Evolutionary conservation across 2,329 filamentous ascomycete genomes (phyloP).

Genomic region (Cercospora sojina): DNA sequence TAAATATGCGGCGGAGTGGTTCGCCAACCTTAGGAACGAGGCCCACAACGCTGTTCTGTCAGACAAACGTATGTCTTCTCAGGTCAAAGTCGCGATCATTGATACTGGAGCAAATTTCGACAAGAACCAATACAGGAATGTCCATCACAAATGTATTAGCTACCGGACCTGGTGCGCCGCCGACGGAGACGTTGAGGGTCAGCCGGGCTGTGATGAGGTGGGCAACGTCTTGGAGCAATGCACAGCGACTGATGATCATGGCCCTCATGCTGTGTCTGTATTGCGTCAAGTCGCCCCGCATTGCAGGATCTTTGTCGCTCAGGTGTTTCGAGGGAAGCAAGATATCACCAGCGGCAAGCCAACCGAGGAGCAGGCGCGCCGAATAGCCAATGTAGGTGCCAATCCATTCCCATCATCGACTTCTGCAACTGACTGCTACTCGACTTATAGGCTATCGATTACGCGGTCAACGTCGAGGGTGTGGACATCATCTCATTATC

Average conservation of each 20-base stretch:
- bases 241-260: neutral
- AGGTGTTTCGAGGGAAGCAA: neutral
- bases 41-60: neutral
- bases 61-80: neutral
- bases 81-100: neutral
- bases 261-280: neutral
- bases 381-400: neutral
- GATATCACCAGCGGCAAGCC: neutral
- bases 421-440: neutral
- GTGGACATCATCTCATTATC: slow-evolving; percentile 4
- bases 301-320: neutral
- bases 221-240: neutral
- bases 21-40: neutral
- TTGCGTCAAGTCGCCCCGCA: neutral
- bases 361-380: neutral
- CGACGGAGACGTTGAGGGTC: neutral
- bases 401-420: neutral
- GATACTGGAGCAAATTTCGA: slow-evolving; percentile 2
- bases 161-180: neutral
- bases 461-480: neutral
- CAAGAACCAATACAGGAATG: neutral
- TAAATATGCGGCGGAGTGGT: neutral
- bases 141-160: neutral
- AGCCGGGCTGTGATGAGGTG: neutral
- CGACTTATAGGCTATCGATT: neutral